A percentile compares a stretch with the other conserved stretches of the same genome.
Evolutionary conservation across 306 rosid species (phyloP).

Genomic region (Quercus alba): DNA sequence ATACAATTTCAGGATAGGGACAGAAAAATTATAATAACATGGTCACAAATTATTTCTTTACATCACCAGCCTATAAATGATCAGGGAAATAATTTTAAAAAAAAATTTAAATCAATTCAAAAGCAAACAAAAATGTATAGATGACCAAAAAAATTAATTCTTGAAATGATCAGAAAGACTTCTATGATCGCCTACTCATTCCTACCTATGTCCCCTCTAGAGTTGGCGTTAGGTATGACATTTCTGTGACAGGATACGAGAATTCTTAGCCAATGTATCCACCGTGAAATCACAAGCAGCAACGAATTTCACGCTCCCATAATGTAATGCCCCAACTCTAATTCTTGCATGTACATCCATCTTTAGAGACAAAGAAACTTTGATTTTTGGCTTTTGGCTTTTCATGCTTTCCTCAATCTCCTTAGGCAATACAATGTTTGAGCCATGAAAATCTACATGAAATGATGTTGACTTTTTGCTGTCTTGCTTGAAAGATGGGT

Average conservation of each 20-base stretch:
- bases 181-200: neutral
- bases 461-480: constrained; percentile 6
- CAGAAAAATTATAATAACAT: neutral
- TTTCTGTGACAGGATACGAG: constrained; percentile 39
- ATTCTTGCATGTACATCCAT: constrained; percentile 25
- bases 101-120: neutral
- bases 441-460: constrained; percentile 7
- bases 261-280: constrained; percentile 38
- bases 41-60: neutral
- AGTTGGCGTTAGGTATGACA: constrained; percentile 30
- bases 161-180: neutral
- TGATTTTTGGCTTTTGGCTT: neutral
- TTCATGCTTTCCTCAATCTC: constrained; percentile 31
- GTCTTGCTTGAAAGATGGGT: constrained; percentile 31
- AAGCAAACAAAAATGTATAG: neutral
- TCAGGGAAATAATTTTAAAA: neutral
- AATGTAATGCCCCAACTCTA: constrained; percentile 20
- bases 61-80: neutral
- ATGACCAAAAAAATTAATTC: neutral
- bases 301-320: constrained; percentile 19
- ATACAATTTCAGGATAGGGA: too few species aligned
- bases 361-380: constrained; percentile 21
- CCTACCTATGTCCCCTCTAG: neutral
- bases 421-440: constrained; percentile 20
- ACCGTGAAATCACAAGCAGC: constrained; percentile 35